Conservation (phyloP, 2,329 filamentous ascomycete genomes). For the Acrocalymma vagum region DNA sequence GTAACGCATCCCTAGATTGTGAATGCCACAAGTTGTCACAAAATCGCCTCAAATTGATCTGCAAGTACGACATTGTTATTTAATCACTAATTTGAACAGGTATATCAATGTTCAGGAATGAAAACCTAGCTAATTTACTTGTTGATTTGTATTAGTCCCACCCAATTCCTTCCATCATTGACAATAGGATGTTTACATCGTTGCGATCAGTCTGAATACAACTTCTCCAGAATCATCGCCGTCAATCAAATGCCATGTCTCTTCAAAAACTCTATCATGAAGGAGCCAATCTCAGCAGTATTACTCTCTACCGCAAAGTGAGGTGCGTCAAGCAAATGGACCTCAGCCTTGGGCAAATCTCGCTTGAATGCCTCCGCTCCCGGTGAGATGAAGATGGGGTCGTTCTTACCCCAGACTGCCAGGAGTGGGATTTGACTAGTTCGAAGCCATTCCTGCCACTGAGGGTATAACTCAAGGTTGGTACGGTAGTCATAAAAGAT, state of each 20-base stretch:
- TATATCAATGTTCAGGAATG: too few species aligned
- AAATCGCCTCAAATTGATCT: too few species aligned
- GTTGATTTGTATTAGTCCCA: too few species aligned
- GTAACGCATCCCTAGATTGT: too few species aligned
- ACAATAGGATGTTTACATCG: too few species aligned
- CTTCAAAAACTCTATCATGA: constrained; percentile 48
- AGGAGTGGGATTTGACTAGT: constrained; percentile 61
- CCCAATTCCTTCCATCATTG: too few species aligned
- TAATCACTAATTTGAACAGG: too few species aligned
- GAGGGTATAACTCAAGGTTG: constrained; percentile 63
- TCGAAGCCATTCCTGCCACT: constrained; percentile 65
- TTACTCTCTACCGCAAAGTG: constrained; percentile 63
- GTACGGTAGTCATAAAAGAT: constrained; percentile 66
- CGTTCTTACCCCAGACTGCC: constrained; percentile 67
- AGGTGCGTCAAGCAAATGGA: constrained; percentile 62
- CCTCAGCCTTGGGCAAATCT: constrained; percentile 59
- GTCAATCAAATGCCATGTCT: constrained; percentile 24
- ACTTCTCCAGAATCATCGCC: too few species aligned
- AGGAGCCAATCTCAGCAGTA: constrained; percentile 39
- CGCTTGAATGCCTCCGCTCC: constrained; percentile 64
- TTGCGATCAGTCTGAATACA: too few species aligned
- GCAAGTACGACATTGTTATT: too few species aligned
- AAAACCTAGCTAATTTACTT: too few species aligned
- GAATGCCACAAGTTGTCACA: too few species aligned
- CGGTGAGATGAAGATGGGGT: constrained; percentile 59